Base-by-base conservation (phyloP, 768 basidiomycete genomes). In the Pisolithus orientalis region DNA sequence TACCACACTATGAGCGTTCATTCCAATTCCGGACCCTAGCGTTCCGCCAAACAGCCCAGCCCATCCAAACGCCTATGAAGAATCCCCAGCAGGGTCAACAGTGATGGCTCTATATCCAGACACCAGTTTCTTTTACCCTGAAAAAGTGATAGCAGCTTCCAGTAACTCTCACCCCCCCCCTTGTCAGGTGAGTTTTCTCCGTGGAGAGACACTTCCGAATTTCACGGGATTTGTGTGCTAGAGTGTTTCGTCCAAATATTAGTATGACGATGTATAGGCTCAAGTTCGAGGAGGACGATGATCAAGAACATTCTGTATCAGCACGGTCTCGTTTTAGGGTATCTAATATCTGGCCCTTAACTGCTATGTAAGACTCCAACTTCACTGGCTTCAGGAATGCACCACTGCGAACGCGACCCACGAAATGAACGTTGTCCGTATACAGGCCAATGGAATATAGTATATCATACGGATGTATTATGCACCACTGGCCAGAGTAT, bases 61-160 rank as follows among this genome's bases (percentile, higher is more conserved):
- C 14, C 87, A 90, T 68, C 72, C 82, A 38, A 80, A 74, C 59
- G 75, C 80, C 4, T 89, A 90, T 63, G 86, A 81, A 43, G 83
- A 84, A 57, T 93, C 90, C 63, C 70, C 78, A 24, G 70, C 78
- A 0, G 83, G 88, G 3, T 82, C 85, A 21, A 86, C 77, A 0
- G 90, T 93, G 9, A 80, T 93, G 79, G 90, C 88, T 1, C 72
- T 92, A n/a, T 93, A 91, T 67, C 90, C 90, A 0, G 90, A 93
- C 62, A 93, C 90, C 0, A 92, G 88, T 59, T 90, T 87, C 64
- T 93, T 93, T 72, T 93, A 93, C 62, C 85, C 86, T 27, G 90
- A 90, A 6, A 85, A 90, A 61, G 89, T 93, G 6, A 75, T 90
- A 43, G 76, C 80, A 17, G 79, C 81, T 10, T 88, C 87, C 5